These are phyloP conservation scores for Heliosperma pusillum DNA, from an alignment of 148 eudicot species.

Conservation along the genomic window DNA sequence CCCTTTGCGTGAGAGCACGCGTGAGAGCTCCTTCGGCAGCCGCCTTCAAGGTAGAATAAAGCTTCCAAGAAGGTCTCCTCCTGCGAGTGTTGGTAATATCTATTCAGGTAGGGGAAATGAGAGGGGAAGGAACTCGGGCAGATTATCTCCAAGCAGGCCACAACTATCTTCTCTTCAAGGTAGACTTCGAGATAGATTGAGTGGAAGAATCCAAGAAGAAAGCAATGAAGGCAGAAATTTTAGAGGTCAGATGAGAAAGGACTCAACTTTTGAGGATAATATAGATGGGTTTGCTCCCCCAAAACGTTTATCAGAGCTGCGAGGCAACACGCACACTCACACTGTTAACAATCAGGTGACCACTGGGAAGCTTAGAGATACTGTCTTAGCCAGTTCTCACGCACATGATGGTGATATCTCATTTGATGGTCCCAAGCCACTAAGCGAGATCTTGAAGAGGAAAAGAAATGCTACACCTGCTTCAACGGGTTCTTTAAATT, in stretches of 20 bases:
- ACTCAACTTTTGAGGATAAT: slow-evolving; percentile 32
- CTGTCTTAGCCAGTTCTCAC: slow-evolving; percentile 30
- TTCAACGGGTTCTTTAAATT: slow-evolving; percentile 5
- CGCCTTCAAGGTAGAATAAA: slow-evolving; percentile 86
- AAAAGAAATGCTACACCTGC: slow-evolving; percentile 45
- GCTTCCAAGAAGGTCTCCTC: slow-evolving; percentile 59
- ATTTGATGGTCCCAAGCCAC: slow-evolving; percentile 91
- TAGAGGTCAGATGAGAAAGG: slow-evolving; percentile 35
- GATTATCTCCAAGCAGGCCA: slow-evolving; percentile 51
- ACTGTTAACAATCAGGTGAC: slow-evolving; percentile 33
- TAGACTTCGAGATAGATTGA: slow-evolving; percentile 65
- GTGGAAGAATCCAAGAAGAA: slow-evolving; percentile 49
- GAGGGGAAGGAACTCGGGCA: slow-evolving; percentile 42
- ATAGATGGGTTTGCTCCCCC: slow-evolving; percentile 46
- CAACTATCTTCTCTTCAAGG: slow-evolving; percentile 43
- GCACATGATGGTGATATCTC: slow-evolving; percentile 41
- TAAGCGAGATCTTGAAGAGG: slow-evolving; percentile 83
- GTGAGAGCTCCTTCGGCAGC: slow-evolving; percentile 46
- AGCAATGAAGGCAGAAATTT: slow-evolving; percentile 37
- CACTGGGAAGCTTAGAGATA: slow-evolving; percentile 54
- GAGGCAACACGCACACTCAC: slow-evolving; percentile 35
- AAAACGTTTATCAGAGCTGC: slow-evolving; percentile 65
- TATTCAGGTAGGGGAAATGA: slow-evolving; percentile 25
- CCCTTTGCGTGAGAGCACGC: slow-evolving; percentile 40
- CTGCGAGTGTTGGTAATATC: slow-evolving; percentile 21